Evolutionary conservation across 2,329 filamentous ascomycete species (phyloP).

Genomic region (Aspergillus fijiensis): DNA sequence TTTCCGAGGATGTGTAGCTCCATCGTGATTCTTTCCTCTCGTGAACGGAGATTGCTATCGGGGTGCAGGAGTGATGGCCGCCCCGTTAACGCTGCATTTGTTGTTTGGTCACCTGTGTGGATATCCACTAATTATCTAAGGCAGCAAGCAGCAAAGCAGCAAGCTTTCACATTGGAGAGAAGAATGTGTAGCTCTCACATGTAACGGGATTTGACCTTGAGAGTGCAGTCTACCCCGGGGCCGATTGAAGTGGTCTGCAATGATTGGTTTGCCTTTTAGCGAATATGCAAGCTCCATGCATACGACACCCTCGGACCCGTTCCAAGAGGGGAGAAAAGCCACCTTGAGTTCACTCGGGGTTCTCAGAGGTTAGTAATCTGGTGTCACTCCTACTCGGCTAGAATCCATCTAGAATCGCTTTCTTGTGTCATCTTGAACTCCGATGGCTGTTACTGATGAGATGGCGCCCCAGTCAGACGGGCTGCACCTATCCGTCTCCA

Average conservation of each 20-base stretch:
- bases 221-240: not conserved
- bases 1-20: no score
- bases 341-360: not conserved
- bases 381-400: constrained; percentile 11
- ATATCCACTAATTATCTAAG: not conserved
- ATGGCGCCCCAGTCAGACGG: constrained; percentile 15
- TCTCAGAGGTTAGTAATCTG: constrained; percentile 4
- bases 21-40: not conserved
- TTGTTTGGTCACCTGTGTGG: not conserved
- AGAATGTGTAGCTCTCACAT: not conserved
- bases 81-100: not conserved
- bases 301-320: constrained; percentile 10
- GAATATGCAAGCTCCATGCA: constrained; percentile 9
- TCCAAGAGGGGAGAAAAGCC: not conserved
- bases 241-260: not conserved
- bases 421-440: constrained; percentile 2
- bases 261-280: not conserved
- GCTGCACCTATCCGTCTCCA: constrained; percentile 19
- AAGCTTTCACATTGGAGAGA: not conserved
- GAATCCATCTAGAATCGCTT: constrained; percentile 8
- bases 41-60: no score
- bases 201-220: not conserved
- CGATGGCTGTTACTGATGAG: constrained; percentile 9
- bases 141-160: not conserved
- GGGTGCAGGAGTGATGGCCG: not conserved